These are phyloP conservation scores for Pseudogymnoascus sp. DNA, from an alignment of 2,329 filamentous ascomycete species.

Conservation along the genomic window DNA sequence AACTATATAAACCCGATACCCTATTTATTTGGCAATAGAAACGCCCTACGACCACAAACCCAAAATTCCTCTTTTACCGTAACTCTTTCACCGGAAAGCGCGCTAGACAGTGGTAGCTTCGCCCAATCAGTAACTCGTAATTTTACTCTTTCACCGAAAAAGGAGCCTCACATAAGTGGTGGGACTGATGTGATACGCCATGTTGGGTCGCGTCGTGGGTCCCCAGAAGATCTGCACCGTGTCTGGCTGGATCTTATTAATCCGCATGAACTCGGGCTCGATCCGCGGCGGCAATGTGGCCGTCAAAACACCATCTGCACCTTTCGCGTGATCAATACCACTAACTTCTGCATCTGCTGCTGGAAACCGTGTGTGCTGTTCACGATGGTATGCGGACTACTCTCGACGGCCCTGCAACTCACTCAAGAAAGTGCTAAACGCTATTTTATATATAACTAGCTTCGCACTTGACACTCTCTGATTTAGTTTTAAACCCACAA, in stretches of 20 bases:
- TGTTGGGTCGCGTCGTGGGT: background rate
- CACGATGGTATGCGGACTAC: background rate
- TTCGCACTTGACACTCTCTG: too few relatives aligned
- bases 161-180: too few relatives aligned
- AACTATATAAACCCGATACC: background rate
- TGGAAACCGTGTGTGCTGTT: background rate
- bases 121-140: too few relatives aligned
- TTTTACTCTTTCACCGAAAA: too few relatives aligned
- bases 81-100: too few relatives aligned
- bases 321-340: background rate
- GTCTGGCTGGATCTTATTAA: background rate
- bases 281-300: background rate
- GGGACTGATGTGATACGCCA: background rate
- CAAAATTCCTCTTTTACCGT: too few relatives aligned
- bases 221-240: background rate
- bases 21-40: too few relatives aligned
- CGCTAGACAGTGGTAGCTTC: too few relatives aligned
- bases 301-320: background rate
- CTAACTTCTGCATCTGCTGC: background rate
- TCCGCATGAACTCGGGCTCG: background rate
- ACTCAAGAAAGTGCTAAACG: background rate
- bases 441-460: too few relatives aligned
- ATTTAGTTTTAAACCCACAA: too few relatives aligned
- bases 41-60: too few relatives aligned
- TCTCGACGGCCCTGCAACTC: background rate